A percentile compares a stretch with the other conserved stretches of the same genome.
These are phyloP conservation scores for Phylloporus arenicola DNA, from an alignment of 768 basidiomycete genomes.

Conservation along the genomic window DNA sequence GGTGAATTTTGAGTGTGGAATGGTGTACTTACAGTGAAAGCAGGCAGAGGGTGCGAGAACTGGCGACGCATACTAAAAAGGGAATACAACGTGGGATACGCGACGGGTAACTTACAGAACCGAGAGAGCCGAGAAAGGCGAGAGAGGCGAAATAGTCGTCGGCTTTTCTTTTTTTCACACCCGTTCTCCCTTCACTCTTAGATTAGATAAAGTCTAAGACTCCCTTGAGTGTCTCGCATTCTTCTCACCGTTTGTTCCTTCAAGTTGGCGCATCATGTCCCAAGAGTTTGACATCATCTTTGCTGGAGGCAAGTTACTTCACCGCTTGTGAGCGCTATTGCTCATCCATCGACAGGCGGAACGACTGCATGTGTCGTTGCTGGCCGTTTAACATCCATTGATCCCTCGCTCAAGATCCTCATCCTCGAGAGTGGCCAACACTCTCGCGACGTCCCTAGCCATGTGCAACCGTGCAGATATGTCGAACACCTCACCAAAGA, in stretches of 20 bases:
- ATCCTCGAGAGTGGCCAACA: conserved; percentile 24
- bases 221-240: too few species aligned
- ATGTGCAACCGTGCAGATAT: conserved; percentile 19
- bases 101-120: too few species aligned
- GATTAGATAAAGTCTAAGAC: too few species aligned
- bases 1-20: too few species aligned
- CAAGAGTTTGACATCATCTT: conserved; percentile 6
- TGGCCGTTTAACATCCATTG: conserved; percentile 20
- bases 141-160: too few species aligned
- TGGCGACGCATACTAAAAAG: too few species aligned
- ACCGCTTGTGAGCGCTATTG: neutral
- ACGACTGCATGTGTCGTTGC: conserved; percentile 26
- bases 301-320: conserved; percentile 3
- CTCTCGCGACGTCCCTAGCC: conserved; percentile 13
- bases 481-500: conserved; percentile 11
- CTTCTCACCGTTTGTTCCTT: neutral
- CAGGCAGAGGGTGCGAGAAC: too few species aligned
- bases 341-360: conserved; percentile 12
- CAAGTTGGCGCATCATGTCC: neutral
- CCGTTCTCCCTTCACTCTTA: too few species aligned
- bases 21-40: too few species aligned
- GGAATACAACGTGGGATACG: too few species aligned
- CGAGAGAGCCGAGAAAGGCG: too few species aligned
- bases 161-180: too few species aligned
- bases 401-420: conserved; percentile 25